Evolutionary conservation across 2,329 filamentous ascomycete genomes (phyloP).

Genomic region (Colletotrichum neosansevieriae): DNA sequence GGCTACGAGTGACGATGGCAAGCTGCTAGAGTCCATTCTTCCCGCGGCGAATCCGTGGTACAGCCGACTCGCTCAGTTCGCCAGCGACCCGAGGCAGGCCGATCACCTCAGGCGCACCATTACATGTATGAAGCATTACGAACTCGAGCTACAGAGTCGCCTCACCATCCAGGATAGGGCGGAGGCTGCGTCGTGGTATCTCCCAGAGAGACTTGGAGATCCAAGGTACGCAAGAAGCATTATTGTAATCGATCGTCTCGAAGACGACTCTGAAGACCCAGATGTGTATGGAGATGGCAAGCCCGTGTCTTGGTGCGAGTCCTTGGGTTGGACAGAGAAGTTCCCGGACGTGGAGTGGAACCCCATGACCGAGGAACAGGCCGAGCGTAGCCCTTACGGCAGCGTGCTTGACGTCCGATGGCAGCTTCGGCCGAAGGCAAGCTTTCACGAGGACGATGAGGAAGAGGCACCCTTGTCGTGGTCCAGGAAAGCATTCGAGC

Average conservation of each 20-base stretch:
- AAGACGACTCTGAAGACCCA: not conserved
- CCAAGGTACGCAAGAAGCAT: not conserved
- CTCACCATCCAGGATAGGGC: not conserved
- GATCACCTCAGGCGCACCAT: not conserved
- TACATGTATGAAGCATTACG: conserved; percentile 11
- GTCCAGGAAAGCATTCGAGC: too few species aligned
- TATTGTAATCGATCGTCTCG: not conserved
- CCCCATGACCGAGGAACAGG: not conserved
- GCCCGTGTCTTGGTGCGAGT: not conserved
- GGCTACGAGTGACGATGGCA: not conserved
- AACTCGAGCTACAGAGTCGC: conserved; percentile 8
- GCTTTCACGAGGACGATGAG: not conserved
- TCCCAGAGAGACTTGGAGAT: not conserved
- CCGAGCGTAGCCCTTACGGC: too few species aligned
- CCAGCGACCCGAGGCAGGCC: too few species aligned
- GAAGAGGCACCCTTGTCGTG: not conserved
- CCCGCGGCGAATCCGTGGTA: not conserved
- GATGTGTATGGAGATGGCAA: too few species aligned
- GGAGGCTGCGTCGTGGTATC: conserved; percentile 1
- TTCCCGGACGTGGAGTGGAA: not conserved
- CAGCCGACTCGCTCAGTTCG: not conserved
- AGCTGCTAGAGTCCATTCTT: not conserved
- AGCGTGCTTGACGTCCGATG: too few species aligned
- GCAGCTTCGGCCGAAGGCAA: too few species aligned
- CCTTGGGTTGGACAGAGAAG: not conserved